Evolutionary conservation across 208 protist genomes (phyloP), one percentile per base, ranked within the genome.

Genomic region (Crithidia sp.): DNA sequence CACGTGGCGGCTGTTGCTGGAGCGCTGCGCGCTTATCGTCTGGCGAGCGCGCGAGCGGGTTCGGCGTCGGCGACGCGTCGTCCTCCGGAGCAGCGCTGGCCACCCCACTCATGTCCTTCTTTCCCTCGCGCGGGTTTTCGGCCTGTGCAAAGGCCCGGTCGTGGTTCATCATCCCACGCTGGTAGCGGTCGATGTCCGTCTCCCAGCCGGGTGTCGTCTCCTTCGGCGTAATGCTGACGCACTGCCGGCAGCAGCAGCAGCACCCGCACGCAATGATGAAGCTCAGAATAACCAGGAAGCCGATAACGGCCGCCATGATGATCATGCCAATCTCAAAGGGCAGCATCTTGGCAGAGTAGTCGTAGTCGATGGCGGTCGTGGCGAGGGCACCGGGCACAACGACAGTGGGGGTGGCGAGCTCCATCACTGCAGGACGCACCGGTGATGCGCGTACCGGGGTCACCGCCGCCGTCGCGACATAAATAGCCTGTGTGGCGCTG

Each of bases 231-330:
- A 68, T 56, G 41, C 44, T 7, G 50, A 67, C 36, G 62, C 53
- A 36, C 41, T 59, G 3, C 3, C 41, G 67, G 73, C 81, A 86
- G 67, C 71, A 86, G 77, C 68, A 82, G 67, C 67, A 52, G 57
- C 17, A 52, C 7, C 41, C 9, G 19, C 57, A 37, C 10, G 59
- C 16, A 7, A 86, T 17, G 44, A 86, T 40, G 58, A 76, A 47
- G 17, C 50, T 44, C 43, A 83, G 28, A n/a, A 86, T 14, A 17
- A 67, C 72, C 14, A 82, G 45, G 43, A 76, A 58, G 49, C 69
- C 67, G 16, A 83, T 67, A 9, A 59, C n/a, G 56, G 70, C 60
- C 2, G 64, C 44, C 77, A 83, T 86, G n/a, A 74, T 37, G 60
- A 86, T 80, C 54, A 86, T 68, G n/a, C 69, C 77, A 13, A 83